Base-by-base conservation (phyloP, 2,329 filamentous ascomycete genomes). In the Sphaerulina populicola region DNA sequence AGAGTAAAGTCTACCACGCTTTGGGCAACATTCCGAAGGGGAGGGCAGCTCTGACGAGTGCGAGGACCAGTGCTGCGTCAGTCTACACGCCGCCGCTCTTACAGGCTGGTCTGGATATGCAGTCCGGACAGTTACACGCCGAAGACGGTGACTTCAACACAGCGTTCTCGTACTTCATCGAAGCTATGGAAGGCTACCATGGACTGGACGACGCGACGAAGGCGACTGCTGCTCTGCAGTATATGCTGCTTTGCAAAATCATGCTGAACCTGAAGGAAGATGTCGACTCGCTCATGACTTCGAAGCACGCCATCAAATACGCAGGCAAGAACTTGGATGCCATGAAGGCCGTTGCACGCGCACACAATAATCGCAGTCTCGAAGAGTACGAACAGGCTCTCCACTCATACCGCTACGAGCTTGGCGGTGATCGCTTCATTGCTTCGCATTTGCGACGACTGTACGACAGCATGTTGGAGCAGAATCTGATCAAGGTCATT, bases 61-160 rank as follows among this genome's bases (percentile, higher is more conserved):
- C 93, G 51, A 84, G 93, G 64, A 98, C 93, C 42, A 94, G 87
- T 62, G 93, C 94, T 49, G 93, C 94, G 44, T 95, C 89, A 27
- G 93, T 98, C 57, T 98, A 98, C 76, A 96, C 90, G 21, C 93
- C 93, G 46, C 93, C 94, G 3, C 77, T 94, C 60, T 79, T 98
- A 52, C 94, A 98, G 74, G 93, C 93, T 41, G 89, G 93, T 63
- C 80, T 98, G 60, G 93, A 98, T 68, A 97, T 98, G 93, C 93
- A 98, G 76, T 95, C 88, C 58, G 94, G 93, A 60, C 97, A 97
- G 85, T 81, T 98, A 53, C 94, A 98, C 70, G 93, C 93, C 21
- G 94, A 98, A 73, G 93, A 98, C 69, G 87, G 89, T 74, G 94
- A 98, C 74, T 98, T 98, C 79, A 96, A 94, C 75, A 98, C 93